These are phyloP conservation scores for Melastoma candidum DNA, from an alignment of 441 rosid genomes.

Conservation along the genomic window DNA sequence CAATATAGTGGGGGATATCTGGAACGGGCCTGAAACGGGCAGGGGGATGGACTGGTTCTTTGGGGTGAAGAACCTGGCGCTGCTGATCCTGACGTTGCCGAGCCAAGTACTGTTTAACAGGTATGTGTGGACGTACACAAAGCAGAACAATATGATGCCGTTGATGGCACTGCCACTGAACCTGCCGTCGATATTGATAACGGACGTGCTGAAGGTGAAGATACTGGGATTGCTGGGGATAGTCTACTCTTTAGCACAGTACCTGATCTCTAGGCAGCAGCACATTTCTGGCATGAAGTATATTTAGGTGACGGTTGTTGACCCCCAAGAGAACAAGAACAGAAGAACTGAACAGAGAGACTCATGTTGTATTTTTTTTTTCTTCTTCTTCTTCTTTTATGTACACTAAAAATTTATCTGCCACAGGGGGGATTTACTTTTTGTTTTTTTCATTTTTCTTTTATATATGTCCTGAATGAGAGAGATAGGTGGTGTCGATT, in stretches of 20 bases:
- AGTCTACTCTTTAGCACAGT: slow-evolving; percentile 69
- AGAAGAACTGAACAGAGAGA: no score
- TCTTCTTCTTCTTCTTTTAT: no score
- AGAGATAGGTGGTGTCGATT: no score
- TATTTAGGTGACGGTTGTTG: slow-evolving; percentile 38
- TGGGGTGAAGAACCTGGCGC: slow-evolving; percentile 81
- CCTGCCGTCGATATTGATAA: slow-evolving; percentile 74
- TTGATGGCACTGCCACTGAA: slow-evolving; percentile 79
- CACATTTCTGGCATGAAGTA: slow-evolving; percentile 84
- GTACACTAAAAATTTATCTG: no score
- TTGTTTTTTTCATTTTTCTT: no score
- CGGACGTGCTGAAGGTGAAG: slow-evolving; percentile 77
- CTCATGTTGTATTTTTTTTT: no score
- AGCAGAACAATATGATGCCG: slow-evolving; percentile 52
- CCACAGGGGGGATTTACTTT: no score
- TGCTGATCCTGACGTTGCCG: slow-evolving; percentile 80
- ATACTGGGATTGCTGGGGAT: slow-evolving; percentile 76
- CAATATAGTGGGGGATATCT: slow-evolving; percentile 75
- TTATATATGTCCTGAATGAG: no score
- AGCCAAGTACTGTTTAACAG: slow-evolving; percentile 89
- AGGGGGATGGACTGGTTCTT: slow-evolving; percentile 98
- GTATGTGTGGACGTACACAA: slow-evolving; percentile 79
- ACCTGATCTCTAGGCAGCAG: slow-evolving; percentile 90
- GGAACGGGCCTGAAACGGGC: slow-evolving; percentile 73
- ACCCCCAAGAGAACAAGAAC: no score